Evolutionary conservation across 1,139 yeast species (phyloP).

Genomic region (Scheffersomyces insectosa): DNA sequence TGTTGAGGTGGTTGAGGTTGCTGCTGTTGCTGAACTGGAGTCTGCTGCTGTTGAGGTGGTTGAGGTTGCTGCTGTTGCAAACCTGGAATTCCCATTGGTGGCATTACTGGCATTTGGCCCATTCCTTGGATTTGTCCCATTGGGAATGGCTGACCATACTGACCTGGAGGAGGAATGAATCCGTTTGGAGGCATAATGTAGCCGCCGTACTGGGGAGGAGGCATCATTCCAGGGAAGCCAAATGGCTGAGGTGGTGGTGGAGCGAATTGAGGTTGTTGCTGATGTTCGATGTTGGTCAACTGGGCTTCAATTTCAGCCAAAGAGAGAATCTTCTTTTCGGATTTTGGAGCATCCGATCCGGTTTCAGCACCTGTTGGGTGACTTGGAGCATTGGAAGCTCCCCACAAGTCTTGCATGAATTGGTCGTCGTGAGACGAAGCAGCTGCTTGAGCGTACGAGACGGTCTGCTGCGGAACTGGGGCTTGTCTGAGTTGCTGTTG

Average conservation of each 20-base stretch:
- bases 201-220: slow-evolving; percentile 38
- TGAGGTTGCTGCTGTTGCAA: slow-evolving; percentile 13
- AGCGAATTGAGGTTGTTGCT: slow-evolving; percentile 24
- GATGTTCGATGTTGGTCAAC: slow-evolving; percentile 50
- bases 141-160: slow-evolving; percentile 32
- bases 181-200: slow-evolving; percentile 45
- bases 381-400: slow-evolving; percentile 36
- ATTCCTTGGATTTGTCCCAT: slow-evolving; percentile 19
- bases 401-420: slow-evolving; percentile 54
- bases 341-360: slow-evolving; percentile 8
- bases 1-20: slow-evolving; percentile 26
- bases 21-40: slow-evolving; percentile 14
- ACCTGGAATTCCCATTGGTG: slow-evolving; percentile 20
- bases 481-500: slow-evolving; percentile 14
- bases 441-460: slow-evolving; percentile 59
- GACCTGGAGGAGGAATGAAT: slow-evolving; percentile 39
- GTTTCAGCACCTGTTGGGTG: slow-evolving; percentile 5
- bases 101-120: slow-evolving; percentile 28
- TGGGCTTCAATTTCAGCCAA: slow-evolving; percentile 80
- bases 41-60: slow-evolving; percentile 15
- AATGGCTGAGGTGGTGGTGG: slow-evolving; percentile 23
- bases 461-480: slow-evolving; percentile 16
- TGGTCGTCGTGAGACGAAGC: slow-evolving; percentile 45
- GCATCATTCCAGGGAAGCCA: slow-evolving; percentile 42
- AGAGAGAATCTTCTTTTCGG: slow-evolving; percentile 55